Percentiles rank a stretch among this genome's conserved stretches.
Conservation (phyloP, 192 early-diverging fungal species). For the Gigaspora rosea region DNA sequence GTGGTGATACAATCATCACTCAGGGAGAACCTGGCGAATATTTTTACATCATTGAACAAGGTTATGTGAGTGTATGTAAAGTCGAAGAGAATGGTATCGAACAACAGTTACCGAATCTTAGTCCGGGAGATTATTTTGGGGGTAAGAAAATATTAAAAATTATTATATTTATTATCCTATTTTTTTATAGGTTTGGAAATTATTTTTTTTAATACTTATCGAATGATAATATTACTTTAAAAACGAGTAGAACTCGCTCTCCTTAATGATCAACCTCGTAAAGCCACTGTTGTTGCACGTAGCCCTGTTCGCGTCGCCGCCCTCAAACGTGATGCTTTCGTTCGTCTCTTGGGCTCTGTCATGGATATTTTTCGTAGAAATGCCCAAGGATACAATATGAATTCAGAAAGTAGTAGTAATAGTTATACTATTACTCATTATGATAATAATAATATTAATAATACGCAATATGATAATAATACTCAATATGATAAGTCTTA, state of each 20-base stretch:
- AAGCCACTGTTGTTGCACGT: conserved; percentile 61
- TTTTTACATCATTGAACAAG: conserved; percentile 71
- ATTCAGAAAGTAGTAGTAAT: neutral
- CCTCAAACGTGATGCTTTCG: conserved; percentile 67
- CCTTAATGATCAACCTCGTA: conserved; percentile 62
- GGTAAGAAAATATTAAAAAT: conserved; percentile 47
- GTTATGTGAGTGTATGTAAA: conserved; percentile 58
- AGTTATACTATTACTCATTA: too few relatives aligned
- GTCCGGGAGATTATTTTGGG: conserved; percentile 71
- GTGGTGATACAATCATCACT: conserved; percentile 60
- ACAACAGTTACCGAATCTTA: conserved; percentile 41
- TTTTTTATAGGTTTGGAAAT: neutral
- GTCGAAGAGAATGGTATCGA: conserved; percentile 55
- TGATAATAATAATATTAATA: too few relatives aligned
- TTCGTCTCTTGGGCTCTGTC: conserved; percentile 62
- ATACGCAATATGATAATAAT: too few relatives aligned
- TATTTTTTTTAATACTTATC: neutral
- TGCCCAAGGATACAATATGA: conserved; percentile 52
- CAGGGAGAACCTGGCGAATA: conserved; percentile 69
- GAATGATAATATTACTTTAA: neutral
- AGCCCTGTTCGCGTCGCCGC: conserved; percentile 64
- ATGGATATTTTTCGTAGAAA: conserved; percentile 69
- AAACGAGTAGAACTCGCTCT: conserved; percentile 60
- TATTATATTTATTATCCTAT: neutral
- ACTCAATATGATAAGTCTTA: neutral